Base-by-base conservation (phyloP, 352 stramenopile species). In the Pythium aquatile region DNA sequence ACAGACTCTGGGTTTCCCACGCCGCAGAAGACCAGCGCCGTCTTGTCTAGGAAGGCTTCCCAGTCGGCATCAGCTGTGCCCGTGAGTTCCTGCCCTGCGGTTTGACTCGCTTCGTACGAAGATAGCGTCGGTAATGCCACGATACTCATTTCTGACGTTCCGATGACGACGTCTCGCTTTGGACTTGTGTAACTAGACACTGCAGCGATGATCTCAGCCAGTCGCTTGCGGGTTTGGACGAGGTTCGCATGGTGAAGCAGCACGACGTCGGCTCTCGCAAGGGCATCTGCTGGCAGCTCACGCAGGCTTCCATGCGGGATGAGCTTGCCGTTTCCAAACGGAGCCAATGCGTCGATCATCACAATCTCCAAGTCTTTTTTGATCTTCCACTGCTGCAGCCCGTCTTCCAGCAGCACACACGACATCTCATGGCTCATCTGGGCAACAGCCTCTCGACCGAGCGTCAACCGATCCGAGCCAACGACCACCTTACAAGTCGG, bases 1-100 rank as follows among this genome's bases (percentile, higher is more conserved):
- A 91, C 81, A 2, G 82, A 91, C 49, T 79, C 69, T 0, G 82
- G 79, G 52, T 88, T 89, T n/a, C 82, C 82, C 20, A 91, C 81
- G 3, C 82, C 82, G 47, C 82, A 89, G 30, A 87, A 61, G 3
- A 88, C 65, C 11, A 89, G 35, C 20, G 69, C 74, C 24, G 63
- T 64, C 53, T 67, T 63, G 44, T 55, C 65, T 24, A 68, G 9
- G 40, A 78, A 66, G 17, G 64, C 40, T 6, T 52, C 48, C 40
- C 32, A 48, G 16, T 65, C 8, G 6, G 2, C 17, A 16, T 9
- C 10, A 3, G 7, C 24, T 37, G 16, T n/a, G 6, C 24, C 49
- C 29, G 52, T 10, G 10, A 26, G 11, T 14, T 42, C 39, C 11
- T 14, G 57, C 17, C 7, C 44, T 29, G 17, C 17, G 5, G 44